Conservation (phyloP, 768 basidiomycete genomes). For the Tylopilus plumbeoviolaceoides region DNA sequence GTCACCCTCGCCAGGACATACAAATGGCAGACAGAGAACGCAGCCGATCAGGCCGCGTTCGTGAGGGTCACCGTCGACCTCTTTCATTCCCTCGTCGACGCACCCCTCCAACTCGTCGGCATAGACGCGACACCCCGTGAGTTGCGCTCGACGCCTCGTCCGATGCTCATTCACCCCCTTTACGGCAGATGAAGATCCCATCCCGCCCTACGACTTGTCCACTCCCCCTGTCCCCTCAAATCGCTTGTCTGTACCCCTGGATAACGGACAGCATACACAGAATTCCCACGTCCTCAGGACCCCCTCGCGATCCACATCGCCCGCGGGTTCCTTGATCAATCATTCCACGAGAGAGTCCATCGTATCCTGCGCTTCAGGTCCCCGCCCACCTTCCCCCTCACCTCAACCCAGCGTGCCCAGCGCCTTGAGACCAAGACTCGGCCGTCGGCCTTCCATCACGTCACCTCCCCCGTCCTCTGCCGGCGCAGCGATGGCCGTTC, state of each 20-base stretch:
- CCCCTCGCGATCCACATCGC: conserved; percentile 40
- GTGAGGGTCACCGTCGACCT: conserved; percentile 61
- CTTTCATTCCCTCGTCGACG: conserved; percentile 47
- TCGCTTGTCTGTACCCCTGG: conserved; percentile 8
- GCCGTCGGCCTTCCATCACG: conserved; percentile 44
- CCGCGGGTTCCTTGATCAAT: conserved; percentile 28
- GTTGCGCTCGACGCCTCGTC: conserved; percentile 3
- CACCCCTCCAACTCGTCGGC: conserved; percentile 56
- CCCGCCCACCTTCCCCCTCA: conserved; percentile 22
- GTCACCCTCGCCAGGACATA: conserved; percentile 89
- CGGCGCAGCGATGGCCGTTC: conserved; percentile 13
- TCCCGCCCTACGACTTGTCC: conserved; percentile 1
- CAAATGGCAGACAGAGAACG: conserved; percentile 80
- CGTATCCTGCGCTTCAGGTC: conserved; percentile 9
- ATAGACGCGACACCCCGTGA: conserved; percentile 42
- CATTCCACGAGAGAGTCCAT: conserved; percentile 24
- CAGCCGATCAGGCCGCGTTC: conserved; percentile 70
- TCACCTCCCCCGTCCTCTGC: conserved; percentile 33
- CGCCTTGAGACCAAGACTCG: conserved; percentile 33
- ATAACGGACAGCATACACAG: conserved; percentile 22
- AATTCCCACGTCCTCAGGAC: conserved; percentile 24
- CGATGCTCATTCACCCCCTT: conserved; percentile 5
- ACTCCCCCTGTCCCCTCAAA: conserved; percentile 4
- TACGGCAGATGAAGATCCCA: conserved; percentile 14
- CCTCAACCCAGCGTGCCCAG: conserved; percentile 27